Conservation (phyloP, 2,329 filamentous ascomycete species). For the Beauveria varroae region DNA sequence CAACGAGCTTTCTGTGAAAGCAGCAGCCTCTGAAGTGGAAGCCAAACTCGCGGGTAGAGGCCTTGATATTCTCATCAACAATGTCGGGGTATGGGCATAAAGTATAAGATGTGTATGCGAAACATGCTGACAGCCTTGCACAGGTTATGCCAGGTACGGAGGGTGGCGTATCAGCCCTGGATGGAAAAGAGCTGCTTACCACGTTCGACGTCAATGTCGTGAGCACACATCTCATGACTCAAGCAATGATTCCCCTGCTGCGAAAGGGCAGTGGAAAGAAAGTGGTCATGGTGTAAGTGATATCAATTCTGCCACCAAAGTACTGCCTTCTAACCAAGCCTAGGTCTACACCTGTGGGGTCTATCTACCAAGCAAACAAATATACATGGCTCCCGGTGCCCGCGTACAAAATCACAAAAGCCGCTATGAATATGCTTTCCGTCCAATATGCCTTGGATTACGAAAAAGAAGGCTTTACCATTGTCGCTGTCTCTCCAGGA, state of each 20-base stretch:
- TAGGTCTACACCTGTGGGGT: neutral
- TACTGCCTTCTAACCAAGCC: neutral
- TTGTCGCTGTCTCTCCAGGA: slow-evolving; percentile 14
- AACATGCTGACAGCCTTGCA: neutral
- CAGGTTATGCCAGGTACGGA: neutral
- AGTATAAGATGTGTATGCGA: neutral
- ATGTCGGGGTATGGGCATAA: neutral
- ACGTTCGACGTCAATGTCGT: neutral
- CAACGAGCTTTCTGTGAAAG: neutral
- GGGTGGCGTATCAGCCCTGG: neutral
- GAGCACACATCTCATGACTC: neutral
- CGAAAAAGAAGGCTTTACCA: slow-evolving; percentile 31
- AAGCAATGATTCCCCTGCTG: neutral
- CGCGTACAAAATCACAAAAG: slow-evolving; percentile 39
- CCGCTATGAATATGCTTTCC: slow-evolving; percentile 38
- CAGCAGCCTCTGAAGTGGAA: neutral
- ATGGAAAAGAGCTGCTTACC: neutral
- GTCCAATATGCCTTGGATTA: slow-evolving; percentile 30
- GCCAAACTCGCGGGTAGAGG: neutral
- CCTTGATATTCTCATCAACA: neutral
- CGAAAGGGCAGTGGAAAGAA: neutral
- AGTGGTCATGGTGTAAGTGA: neutral
- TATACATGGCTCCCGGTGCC: slow-evolving; percentile 13
- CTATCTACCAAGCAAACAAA: neutral
- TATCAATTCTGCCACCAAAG: neutral